These are phyloP conservation scores for Phoma herbarum DNA, from an alignment of 2,329 filamentous ascomycete species.

Conservation along the genomic window DNA sequence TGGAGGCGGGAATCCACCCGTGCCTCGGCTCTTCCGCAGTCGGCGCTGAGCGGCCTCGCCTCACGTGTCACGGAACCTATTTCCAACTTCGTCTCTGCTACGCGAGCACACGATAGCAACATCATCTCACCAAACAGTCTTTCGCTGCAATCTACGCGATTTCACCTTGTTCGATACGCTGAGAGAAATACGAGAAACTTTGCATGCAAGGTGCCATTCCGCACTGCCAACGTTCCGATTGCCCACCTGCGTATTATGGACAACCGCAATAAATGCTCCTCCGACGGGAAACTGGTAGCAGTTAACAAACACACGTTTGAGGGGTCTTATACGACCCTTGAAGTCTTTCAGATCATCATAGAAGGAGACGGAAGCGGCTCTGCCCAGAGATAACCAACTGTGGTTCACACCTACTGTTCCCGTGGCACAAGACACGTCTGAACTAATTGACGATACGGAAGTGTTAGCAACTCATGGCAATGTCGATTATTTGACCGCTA, in stretches of 20 bases:
- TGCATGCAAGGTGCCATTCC: too few relatives aligned
- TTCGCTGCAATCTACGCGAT: neutral
- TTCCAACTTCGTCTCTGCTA: slow-evolving; percentile 16
- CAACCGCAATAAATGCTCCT: too few relatives aligned
- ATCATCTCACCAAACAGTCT: neutral
- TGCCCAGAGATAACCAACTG: too few relatives aligned
- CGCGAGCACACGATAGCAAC: slow-evolving; percentile 11
- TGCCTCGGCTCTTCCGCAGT: slow-evolving; percentile 23
- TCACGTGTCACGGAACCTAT: slow-evolving; percentile 22
- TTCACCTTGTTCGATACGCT: neutral
- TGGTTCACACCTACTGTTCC: neutral
- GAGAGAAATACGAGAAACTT: too few relatives aligned
- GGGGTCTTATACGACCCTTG: too few relatives aligned
- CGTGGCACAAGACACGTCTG: neutral
- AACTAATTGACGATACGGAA: neutral
- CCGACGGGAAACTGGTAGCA: too few relatives aligned
- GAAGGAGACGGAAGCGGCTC: too few relatives aligned
- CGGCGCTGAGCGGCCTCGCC: slow-evolving; percentile 1
- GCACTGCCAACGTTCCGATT: too few relatives aligned
- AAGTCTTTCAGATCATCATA: too few relatives aligned
- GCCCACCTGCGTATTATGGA: too few relatives aligned
- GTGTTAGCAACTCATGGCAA: neutral
- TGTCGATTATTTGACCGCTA: neutral
- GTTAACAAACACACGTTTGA: too few relatives aligned
- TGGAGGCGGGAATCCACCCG: slow-evolving; percentile 14